Evolutionary conservation across 805 yeast species (phyloP).

Genomic region (Wickerhamomyces bisporus): DNA sequence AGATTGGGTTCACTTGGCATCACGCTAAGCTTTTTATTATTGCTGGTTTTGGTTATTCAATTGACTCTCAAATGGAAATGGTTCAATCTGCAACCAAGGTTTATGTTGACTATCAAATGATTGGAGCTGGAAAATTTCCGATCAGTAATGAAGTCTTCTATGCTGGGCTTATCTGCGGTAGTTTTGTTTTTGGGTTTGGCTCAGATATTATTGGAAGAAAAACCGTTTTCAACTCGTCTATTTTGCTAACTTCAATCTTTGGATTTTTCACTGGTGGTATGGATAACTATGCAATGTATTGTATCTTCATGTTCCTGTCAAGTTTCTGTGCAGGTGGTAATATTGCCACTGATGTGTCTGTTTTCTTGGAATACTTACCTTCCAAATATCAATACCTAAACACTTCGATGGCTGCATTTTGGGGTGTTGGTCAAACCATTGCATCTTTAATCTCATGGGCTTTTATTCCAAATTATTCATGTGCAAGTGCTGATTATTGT

Average conservation of each 20-base stretch:
- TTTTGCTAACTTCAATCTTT: conserved; percentile 40
- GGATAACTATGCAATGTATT: conserved; percentile 41
- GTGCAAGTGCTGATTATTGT: conserved; percentile 38
- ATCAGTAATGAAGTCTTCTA: conserved; percentile 40
- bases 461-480: conserved; percentile 41
- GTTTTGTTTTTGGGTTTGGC: conserved; percentile 45
- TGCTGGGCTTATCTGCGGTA: conserved; percentile 44
- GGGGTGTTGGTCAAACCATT: conserved; percentile 56
- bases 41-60: conserved; percentile 50
- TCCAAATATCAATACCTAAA: conserved; percentile 43
- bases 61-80: conserved; percentile 45
- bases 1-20: conserved; percentile 55
- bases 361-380: conserved; percentile 47
- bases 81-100: conserved; percentile 40
- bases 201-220: conserved; percentile 48
- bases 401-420: conserved; percentile 46
- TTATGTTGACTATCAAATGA: conserved; percentile 41
- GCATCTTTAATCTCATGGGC: conserved; percentile 49
- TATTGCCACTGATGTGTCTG: conserved; percentile 45
- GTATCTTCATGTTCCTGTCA: conserved; percentile 40
- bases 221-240: conserved; percentile 42
- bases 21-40: conserved; percentile 39
- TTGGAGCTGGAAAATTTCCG: conserved; percentile 34
- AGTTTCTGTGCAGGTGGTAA: conserved; percentile 48
- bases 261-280: conserved; percentile 47